Evolutionary conservation across 1,284 basidiomycete species (phyloP), one percentile per base, ranked within the genome.

Genomic region (Ganoderma boninense): DNA sequence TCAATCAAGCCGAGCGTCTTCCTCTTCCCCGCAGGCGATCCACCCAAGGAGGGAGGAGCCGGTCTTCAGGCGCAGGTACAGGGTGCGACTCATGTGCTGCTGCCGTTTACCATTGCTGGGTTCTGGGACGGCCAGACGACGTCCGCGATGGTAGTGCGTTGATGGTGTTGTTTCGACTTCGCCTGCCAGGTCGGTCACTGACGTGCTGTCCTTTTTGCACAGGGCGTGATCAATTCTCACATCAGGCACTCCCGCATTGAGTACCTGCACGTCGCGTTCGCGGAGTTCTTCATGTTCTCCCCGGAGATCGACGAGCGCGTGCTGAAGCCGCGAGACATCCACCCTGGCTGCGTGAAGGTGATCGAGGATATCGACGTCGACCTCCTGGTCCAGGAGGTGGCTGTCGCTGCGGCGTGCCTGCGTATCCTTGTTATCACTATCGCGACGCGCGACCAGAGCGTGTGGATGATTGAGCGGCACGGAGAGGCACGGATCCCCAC

Each of bases 191-290:
- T 35, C 38, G 10, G 4, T 18, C 16, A 10, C 62, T 46, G 14
- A 62, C 40, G 4, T 43, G 1, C 23, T 0, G 23, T 26, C 5
- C 18, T 6, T 46, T 46, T 11, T 13, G 29, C 8, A 2, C 16
- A 69, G 68, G 23, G 61, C 14, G 32, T 26, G 14, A 29, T 69
- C 7, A 29, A 16, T 0, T 66, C 71, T 0, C 60, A 68, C 23
- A 23, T 72, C 2, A 14, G 10, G 2, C 20, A 29, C 26, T 67
- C 64, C 2, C 64, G 43, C 38, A 16, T 72, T 1, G 69, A 72
- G 29, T 63, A 68, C 56, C 56, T 72, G 2, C 69, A 72, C 42
- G 0, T 72, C n/a, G 46, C 49, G 10, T 40, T 72, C 20, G 43
- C 64, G 29, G 54, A 65, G 16, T 63, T 63, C 65, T 66, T 64